phyloP scores from a whole-genome alignment of 2,329 filamentous ascomycete genomes.

The Penicillium sp. region DNA sequence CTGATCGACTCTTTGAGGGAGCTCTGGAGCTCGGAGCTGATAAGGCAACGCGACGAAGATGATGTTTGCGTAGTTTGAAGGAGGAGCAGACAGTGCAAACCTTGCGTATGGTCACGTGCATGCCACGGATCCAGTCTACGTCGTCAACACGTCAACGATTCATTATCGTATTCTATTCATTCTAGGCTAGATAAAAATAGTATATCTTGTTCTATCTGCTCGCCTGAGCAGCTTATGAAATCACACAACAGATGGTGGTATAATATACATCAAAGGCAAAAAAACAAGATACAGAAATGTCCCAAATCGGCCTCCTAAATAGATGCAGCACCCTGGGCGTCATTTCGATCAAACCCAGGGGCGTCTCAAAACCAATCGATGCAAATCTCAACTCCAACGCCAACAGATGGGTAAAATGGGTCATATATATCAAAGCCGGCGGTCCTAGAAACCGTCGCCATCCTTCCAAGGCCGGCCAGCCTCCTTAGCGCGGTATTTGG shows the following conservation, averaged over 20 bases:
- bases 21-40: conserved; percentile 18
- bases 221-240: background rate
- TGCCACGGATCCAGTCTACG: background rate
- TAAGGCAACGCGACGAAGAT: conserved; percentile 27
- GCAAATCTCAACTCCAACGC: background rate
- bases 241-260: background rate
- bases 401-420: background rate
- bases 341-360: background rate
- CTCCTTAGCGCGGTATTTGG: conserved; percentile 50
- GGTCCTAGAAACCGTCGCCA: conserved; percentile 50
- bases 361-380: background rate
- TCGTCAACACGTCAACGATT: background rate
- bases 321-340: background rate
- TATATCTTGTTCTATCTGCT: background rate
- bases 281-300: background rate
- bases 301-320: background rate
- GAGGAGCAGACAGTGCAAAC: conserved; percentile 41
- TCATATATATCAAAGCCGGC: background rate
- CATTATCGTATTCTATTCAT: background rate
- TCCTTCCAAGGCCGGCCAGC: conserved; percentile 53
- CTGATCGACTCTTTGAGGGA: background rate
- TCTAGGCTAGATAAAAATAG: background rate
- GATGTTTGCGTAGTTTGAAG: conserved; percentile 41
- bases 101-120: conserved; percentile 18
- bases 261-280: background rate